Percentiles rank a stretch among this genome's conserved stretches.
Conservation (phyloP, 1,284 basidiomycete genomes). For the Prillingera fragicola region DNA sequence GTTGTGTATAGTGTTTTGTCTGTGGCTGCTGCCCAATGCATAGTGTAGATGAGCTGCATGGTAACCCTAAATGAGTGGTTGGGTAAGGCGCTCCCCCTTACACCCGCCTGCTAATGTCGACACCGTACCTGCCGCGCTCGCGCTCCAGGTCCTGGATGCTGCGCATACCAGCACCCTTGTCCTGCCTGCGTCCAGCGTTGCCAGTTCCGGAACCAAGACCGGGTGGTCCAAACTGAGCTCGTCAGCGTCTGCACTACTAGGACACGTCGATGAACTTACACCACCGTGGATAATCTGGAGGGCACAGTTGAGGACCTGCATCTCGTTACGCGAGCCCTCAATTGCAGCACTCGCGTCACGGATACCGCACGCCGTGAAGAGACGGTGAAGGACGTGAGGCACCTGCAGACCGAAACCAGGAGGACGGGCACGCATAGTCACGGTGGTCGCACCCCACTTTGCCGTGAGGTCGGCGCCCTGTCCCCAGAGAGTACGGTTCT, state of each 20-base stretch:
- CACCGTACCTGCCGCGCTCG: constrained; percentile 46
- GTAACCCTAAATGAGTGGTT: neutral
- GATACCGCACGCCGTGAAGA: constrained; percentile 88
- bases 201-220: constrained; percentile 41
- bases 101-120: constrained; percentile 39
- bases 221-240: constrained; percentile 20
- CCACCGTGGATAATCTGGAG: constrained; percentile 47
- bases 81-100: constrained; percentile 9
- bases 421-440: constrained; percentile 81
- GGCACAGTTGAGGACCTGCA: constrained; percentile 55
- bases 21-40: constrained; percentile 9
- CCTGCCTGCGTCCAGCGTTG: constrained; percentile 29
- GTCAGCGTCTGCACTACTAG: neutral
- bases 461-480: constrained; percentile 59
- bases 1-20: neutral
- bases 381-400: constrained; percentile 76
- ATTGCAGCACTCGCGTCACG: constrained; percentile 91
- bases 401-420: constrained; percentile 85
- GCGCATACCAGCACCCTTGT: constrained; percentile 47
- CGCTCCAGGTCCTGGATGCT: constrained; percentile 44
- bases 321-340: constrained; percentile 80
- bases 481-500: constrained; percentile 79
- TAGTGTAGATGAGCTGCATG: constrained; percentile 5
- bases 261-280: constrained; percentile 22
- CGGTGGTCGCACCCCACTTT: constrained; percentile 79